Evolutionary conservation across 495 filamentous ascomycete genomes (phyloP).

Genomic region (Talaromyces adpressus): DNA sequence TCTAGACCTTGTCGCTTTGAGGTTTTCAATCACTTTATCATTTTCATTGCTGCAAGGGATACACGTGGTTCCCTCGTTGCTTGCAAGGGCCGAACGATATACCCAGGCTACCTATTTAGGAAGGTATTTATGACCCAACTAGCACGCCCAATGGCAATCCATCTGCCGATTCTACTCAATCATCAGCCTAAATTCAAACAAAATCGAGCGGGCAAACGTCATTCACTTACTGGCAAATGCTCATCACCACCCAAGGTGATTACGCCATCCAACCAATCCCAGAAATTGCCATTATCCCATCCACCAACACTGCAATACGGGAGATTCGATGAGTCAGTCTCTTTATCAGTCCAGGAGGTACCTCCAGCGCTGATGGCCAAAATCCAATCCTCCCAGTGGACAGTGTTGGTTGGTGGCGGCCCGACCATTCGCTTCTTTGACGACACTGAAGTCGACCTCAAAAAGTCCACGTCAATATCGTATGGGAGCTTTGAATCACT

Average conservation of each 20-base stretch:
- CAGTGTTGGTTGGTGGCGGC: not conserved
- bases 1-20: not conserved
- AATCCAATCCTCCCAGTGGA: slow-evolving; percentile 6
- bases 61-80: not conserved
- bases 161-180: slow-evolving; percentile 6
- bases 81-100: not conserved
- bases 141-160: slow-evolving; percentile 8
- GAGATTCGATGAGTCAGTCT: not conserved
- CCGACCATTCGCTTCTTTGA: slow-evolving; percentile 1
- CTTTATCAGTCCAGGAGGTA: slow-evolving; percentile 3
- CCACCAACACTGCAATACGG: slow-evolving; percentile 5
- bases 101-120: not conserved
- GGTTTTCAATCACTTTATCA: too few relatives aligned
- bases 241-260: not conserved
- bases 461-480: slow-evolving; percentile 2
- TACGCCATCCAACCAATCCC: not conserved
- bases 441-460: not conserved
- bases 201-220: not conserved
- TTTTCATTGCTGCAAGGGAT: not conserved
- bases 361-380: not conserved
- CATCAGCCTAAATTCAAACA: not conserved
- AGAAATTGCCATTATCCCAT: slow-evolving; percentile 8
- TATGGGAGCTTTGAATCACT: not conserved
- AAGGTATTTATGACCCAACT: slow-evolving; percentile 4
- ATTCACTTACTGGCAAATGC: slow-evolving; percentile 1